A percentile compares a stretch with the other conserved stretches of the same genome.
Conservation (phyloP, 1,284 basidiomycete species). For the Sphaerobolus stellatus region DNA sequence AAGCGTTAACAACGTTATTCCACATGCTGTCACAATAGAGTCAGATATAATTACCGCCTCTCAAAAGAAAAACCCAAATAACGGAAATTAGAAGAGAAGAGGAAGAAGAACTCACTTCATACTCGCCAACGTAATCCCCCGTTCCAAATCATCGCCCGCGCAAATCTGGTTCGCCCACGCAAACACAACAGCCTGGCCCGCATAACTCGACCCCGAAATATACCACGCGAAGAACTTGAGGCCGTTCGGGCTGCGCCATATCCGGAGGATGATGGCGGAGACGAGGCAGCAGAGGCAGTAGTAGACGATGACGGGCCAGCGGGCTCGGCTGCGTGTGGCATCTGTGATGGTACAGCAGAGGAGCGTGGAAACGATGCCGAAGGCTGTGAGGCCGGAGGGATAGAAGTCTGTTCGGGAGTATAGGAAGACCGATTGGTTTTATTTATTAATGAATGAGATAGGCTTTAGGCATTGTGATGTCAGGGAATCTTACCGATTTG, state of each 20-base stretch:
- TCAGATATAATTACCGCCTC: neutral
- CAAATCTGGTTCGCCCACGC: slow-evolving; percentile 76
- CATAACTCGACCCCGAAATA: slow-evolving; percentile 61
- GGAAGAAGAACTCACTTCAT: slow-evolving; percentile 52
- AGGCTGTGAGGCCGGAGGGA: slow-evolving; percentile 63
- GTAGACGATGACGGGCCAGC: slow-evolving; percentile 66
- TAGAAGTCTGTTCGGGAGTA: slow-evolving; percentile 53
- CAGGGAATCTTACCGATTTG: slow-evolving; percentile 54
- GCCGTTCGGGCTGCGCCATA: slow-evolving; percentile 52
- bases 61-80: neutral
- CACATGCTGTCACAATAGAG: slow-evolving; percentile 50
- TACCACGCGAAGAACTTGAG: slow-evolving; percentile 71
- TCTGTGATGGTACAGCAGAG: slow-evolving; percentile 66
- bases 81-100: neutral
- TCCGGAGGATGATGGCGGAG: slow-evolving; percentile 56
- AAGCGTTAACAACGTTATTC: slow-evolving; percentile 69
- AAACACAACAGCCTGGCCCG: slow-evolving; percentile 69
- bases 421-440: neutral
- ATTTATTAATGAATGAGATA: too few species aligned
- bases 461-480: too few species aligned
- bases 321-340: slow-evolving; percentile 38
- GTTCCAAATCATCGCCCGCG: slow-evolving; percentile 63
- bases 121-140: slow-evolving; percentile 64
- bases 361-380: slow-evolving; percentile 62
- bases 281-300: slow-evolving; percentile 56